These are phyloP conservation scores for Chenopodium berlandieri DNA, from an alignment of 148 eudicot species.

Conservation along the genomic window DNA sequence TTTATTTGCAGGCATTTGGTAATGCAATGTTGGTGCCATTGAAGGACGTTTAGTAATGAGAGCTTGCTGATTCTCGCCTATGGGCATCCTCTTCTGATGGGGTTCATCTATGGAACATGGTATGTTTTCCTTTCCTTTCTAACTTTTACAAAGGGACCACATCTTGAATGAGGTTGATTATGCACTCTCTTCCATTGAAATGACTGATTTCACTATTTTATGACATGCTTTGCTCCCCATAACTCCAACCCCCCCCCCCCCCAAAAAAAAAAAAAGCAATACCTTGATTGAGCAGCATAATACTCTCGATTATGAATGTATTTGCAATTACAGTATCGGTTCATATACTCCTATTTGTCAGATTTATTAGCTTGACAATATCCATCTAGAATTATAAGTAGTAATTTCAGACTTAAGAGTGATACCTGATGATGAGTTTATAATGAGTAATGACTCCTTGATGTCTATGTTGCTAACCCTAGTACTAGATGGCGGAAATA, in stretches of 20 bases:
- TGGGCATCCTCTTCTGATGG: not conserved
- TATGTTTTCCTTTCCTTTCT: conserved; percentile 7
- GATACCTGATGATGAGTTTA: not conserved
- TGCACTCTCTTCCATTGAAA: not conserved
- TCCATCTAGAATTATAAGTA: not conserved
- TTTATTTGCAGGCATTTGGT: too few relatives aligned
- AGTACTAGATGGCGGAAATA: not conserved
- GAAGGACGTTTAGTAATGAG: not conserved
- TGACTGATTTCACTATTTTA: not conserved
- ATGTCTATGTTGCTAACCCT: not conserved
- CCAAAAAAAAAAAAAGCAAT: not conserved
- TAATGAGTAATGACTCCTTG: not conserved
- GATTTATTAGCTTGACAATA: not conserved
- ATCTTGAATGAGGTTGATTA: not conserved
- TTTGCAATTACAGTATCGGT: not conserved
- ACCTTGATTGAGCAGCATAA: not conserved
- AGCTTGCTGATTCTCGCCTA: not conserved
- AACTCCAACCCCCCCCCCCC: not conserved
- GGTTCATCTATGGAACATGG: conserved; percentile 9
- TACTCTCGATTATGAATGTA: not conserved
- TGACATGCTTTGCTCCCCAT: conserved; percentile 12
- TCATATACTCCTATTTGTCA: not conserved
- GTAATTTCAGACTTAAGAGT: not conserved
- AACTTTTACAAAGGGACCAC: not conserved
- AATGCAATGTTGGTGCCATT: not conserved